Percentiles rank a stretch among this genome's conserved stretches.
Evolutionary conservation across 805 yeast species (phyloP).

Genomic region (Naumovozyma baii): DNA sequence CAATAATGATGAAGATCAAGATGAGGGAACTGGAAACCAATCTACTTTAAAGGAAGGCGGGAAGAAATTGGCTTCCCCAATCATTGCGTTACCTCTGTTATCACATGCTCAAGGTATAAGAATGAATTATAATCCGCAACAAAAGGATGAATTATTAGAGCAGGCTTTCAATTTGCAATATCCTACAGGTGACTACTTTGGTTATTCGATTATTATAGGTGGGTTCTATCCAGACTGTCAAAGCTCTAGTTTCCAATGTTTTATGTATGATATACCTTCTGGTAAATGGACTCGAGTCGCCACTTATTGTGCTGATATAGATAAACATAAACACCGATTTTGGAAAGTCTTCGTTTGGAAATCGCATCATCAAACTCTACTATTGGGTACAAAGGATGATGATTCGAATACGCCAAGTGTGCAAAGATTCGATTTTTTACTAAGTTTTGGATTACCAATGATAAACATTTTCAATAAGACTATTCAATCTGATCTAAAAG

Average conservation of each 20-base stretch:
- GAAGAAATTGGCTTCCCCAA: constrained; percentile 17
- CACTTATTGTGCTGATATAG: constrained; percentile 42
- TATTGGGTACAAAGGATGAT: constrained; percentile 40
- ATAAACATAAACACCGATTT: constrained; percentile 45
- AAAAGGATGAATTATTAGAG: constrained; percentile 8
- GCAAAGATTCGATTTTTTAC: constrained; percentile 36
- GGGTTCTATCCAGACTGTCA: constrained; percentile 45
- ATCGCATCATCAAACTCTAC: constrained; percentile 61
- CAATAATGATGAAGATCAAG: background rate
- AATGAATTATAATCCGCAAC: constrained; percentile 19
- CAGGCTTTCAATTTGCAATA: constrained; percentile 34
- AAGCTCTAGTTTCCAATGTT: constrained; percentile 20
- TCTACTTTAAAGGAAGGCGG: background rate
- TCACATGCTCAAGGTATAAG: constrained; percentile 26
- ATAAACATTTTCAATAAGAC: constrained; percentile 33
- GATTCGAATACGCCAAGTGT: constrained; percentile 27
- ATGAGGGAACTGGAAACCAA: background rate
- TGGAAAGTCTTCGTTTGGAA: constrained; percentile 68
- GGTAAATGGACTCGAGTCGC: constrained; percentile 56
- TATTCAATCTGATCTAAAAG: constrained; percentile 3
- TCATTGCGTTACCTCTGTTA: constrained; percentile 27
- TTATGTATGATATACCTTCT: constrained; percentile 24
- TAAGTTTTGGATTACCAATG: constrained; percentile 46
- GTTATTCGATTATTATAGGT: constrained; percentile 51
- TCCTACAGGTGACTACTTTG: constrained; percentile 58